These are phyloP conservation scores for Phytophthora capsici DNA, from an alignment of 352 stramenopile genomes.

Conservation along the genomic window DNA sequence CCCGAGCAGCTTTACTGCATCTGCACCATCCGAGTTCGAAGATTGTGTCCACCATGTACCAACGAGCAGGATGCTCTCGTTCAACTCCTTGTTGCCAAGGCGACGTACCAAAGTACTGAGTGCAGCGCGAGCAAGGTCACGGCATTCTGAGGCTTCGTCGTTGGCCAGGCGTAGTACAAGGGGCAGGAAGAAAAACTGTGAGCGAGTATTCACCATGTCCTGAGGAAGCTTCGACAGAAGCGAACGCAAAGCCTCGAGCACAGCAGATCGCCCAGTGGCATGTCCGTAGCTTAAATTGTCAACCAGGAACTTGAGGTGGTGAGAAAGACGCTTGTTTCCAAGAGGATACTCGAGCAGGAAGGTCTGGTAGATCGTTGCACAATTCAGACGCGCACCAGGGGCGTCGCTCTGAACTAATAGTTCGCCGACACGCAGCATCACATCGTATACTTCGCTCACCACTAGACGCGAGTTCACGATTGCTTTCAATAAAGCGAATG, in stretches of 20 bases:
- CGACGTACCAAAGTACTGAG: constrained; percentile 90
- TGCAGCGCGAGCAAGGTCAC: constrained; percentile 76
- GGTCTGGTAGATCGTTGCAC: constrained; percentile 79
- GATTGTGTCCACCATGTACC: constrained; percentile 84
- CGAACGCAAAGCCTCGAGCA: constrained; percentile 89
- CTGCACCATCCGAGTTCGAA: constrained; percentile 40
- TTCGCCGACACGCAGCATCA: constrained; percentile 95
- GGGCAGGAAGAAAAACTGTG: constrained; percentile 95
- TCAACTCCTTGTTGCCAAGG: constrained; percentile 90
- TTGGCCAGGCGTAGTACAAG: constrained; percentile 97
- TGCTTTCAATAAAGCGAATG: constrained; percentile 93
- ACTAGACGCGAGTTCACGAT: constrained; percentile 92
- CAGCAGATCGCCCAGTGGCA: constrained; percentile 92
- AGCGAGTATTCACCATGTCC: constrained; percentile 91
- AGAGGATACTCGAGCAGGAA: constrained; percentile 98
- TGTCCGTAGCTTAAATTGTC: constrained; percentile 97
- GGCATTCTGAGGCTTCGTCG: constrained; percentile 92
- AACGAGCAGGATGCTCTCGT: constrained; percentile 89
- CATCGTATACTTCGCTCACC: constrained; percentile 96
- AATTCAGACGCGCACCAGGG: constrained; percentile 83
- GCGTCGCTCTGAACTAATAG: constrained; percentile 94
- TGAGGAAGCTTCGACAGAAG: constrained; percentile 93
- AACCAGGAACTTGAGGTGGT: constrained; percentile 95
- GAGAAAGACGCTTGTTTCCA: constrained; percentile 91
- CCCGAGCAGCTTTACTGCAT: constrained; percentile 62